Conservation (phyloP, 2,329 filamentous ascomycete species). For the Fusarium tupiense region DNA sequence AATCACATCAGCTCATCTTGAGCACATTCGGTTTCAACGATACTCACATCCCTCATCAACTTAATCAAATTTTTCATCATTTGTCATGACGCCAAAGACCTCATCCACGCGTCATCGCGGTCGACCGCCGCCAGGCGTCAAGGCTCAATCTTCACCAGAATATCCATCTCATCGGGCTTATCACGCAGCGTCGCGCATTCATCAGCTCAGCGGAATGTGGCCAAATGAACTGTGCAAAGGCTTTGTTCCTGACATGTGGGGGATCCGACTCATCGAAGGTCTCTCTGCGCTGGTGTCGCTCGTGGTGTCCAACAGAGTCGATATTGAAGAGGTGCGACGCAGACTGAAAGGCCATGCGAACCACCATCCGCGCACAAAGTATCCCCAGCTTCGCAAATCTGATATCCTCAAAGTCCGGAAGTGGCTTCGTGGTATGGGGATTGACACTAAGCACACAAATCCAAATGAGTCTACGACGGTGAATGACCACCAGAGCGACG, state of each 20-base stretch:
- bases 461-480: neutral
- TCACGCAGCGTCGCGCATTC: slow-evolving; percentile 1
- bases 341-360: neutral
- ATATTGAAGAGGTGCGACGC: neutral
- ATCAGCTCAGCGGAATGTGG: neutral
- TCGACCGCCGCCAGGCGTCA: too few species aligned
- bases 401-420: neutral
- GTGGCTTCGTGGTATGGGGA: neutral
- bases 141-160: neutral
- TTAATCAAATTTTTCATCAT: neutral
- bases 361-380: neutral
- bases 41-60: neutral
- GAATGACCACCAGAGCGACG: neutral
- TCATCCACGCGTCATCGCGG: neutral
- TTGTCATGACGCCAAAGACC: neutral
- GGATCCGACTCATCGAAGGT: neutral
- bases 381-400: neutral
- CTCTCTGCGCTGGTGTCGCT: neutral
- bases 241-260: neutral
- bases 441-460: neutral
- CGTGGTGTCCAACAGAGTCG: neutral
- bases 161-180: neutral
- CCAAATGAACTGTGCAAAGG: neutral
- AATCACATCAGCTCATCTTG: neutral
- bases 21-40: neutral